Conservation (phyloP, 352 stramenopile genomes). For the Lagenidium sp. region DNA sequence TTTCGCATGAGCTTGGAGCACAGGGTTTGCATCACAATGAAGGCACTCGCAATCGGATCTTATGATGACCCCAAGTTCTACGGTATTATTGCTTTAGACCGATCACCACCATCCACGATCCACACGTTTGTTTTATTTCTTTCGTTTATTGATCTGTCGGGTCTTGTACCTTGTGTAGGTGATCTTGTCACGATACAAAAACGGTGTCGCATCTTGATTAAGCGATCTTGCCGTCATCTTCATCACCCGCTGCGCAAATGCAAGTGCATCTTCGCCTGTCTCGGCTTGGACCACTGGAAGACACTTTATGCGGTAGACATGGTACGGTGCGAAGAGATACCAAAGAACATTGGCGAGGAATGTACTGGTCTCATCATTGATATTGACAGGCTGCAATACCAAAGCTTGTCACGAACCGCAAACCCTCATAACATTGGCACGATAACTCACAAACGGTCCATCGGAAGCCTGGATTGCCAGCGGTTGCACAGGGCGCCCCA, state of each 20-base stretch:
- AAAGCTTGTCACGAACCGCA: background rate
- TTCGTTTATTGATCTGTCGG: conserved; percentile 39
- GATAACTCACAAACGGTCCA: conserved; percentile 41
- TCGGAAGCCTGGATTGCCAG: conserved; percentile 52
- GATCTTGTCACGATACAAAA: conserved; percentile 71
- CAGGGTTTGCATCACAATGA: no score
- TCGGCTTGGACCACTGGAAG: conserved; percentile 26
- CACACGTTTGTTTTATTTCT: conserved; percentile 10
- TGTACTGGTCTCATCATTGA: conserved; percentile 72
- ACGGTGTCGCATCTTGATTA: conserved; percentile 45
- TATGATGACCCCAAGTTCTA: no score
- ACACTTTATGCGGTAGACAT: conserved; percentile 54
- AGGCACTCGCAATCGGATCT: no score
- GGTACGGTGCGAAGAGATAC: conserved; percentile 65
- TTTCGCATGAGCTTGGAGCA: no score
- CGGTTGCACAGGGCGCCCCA: conserved; percentile 50
- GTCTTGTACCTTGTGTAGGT: conserved; percentile 47
- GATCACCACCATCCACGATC: background rate
- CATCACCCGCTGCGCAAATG: conserved; percentile 58
- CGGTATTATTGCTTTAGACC: no score
- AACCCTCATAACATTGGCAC: background rate
- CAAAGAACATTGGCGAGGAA: conserved; percentile 65
- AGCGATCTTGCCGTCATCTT: conserved; percentile 32
- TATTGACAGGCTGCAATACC: conserved; percentile 46
- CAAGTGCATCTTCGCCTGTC: conserved; percentile 33